Conservation (phyloP, 768 basidiomycete genomes). For the Russula griseocarnosa region DNA sequence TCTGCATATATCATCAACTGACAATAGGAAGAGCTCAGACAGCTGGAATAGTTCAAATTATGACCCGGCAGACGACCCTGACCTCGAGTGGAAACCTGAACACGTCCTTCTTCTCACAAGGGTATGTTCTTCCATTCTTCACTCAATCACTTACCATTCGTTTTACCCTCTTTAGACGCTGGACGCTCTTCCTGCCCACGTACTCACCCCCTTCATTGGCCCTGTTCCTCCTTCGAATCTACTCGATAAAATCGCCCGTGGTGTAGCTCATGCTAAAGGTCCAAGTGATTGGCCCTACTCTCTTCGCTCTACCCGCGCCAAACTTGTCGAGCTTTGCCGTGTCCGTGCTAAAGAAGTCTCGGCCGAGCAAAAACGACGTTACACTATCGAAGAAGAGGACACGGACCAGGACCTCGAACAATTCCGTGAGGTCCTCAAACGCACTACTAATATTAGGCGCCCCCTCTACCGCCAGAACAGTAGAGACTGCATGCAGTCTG, state of each 20-base stretch:
- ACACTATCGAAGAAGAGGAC: constrained; percentile 47
- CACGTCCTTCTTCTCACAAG: constrained; percentile 63
- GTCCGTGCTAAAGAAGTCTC: constrained; percentile 51
- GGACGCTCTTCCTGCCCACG: constrained; percentile 75
- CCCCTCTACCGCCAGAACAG: constrained; percentile 77
- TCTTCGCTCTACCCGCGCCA: constrained; percentile 72
- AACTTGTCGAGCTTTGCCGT: constrained; percentile 77
- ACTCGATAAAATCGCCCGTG: constrained; percentile 80
- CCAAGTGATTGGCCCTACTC: constrained; percentile 81
- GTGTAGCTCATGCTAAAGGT: constrained; percentile 70
- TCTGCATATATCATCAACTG: constrained; percentile 43
- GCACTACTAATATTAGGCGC: constrained; percentile 49
- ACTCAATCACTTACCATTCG: constrained; percentile 23
- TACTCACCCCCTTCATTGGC: constrained; percentile 85
- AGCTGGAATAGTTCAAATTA: constrained; percentile 82
- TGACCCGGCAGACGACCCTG: constrained; percentile 57
- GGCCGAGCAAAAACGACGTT: constrained; percentile 37
- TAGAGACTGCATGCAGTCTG: constrained; percentile 74
- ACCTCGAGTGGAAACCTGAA: constrained; percentile 71
- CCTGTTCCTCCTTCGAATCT: constrained; percentile 80
- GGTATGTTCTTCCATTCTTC: constrained; percentile 40
- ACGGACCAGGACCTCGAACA: constrained; percentile 32
- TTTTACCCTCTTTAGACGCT: constrained; percentile 51
- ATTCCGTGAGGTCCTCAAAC: constrained; percentile 42
- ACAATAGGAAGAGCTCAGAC: constrained; percentile 69